Conservation (phyloP, 768 basidiomycete species). For the Termitomyces sp. region DNA sequence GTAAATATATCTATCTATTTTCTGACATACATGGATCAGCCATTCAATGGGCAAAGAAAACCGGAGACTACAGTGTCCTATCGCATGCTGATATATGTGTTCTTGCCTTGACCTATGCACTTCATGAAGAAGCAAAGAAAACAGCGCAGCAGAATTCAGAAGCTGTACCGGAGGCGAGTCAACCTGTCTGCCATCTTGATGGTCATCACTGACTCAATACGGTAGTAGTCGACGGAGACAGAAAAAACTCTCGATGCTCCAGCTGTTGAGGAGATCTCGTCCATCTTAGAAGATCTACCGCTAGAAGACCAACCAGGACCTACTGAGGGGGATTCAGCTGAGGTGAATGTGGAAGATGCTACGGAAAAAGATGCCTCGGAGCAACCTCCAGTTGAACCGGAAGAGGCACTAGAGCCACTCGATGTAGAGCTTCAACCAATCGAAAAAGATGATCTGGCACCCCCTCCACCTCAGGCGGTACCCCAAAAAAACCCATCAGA, state of each 20-base stretch:
- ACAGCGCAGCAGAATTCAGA: conserved; percentile 27
- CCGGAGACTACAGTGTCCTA: conserved; percentile 92
- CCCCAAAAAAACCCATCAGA: conserved; percentile 16
- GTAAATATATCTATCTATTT: neutral
- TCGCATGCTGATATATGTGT: conserved; percentile 91
- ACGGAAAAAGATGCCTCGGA: conserved; percentile 16
- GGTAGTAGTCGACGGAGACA: conserved; percentile 30
- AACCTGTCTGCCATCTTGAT: neutral
- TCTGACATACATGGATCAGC: conserved; percentile 46
- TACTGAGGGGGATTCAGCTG: conserved; percentile 7
- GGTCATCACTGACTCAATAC: conserved; percentile 20
- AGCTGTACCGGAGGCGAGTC: conserved; percentile 26
- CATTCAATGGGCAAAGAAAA: conserved; percentile 89
- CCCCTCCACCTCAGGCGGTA: conserved; percentile 6
- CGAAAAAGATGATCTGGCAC: conserved; percentile 22
- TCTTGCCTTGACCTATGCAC: conserved; percentile 80
- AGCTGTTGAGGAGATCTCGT: conserved; percentile 15
- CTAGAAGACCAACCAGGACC: conserved; percentile 18
- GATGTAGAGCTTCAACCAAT: conserved; percentile 44
- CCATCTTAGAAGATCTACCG: conserved; percentile 15
- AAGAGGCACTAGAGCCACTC: conserved; percentile 36
- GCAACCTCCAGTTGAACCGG: conserved; percentile 20
- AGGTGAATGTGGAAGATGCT: conserved; percentile 1
- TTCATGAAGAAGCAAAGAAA: conserved; percentile 57
- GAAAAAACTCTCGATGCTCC: conserved; percentile 5